These are phyloP conservation scores for Cruciata laevipes DNA, from an alignment of 257 asterid genomes.

Conservation along the genomic window DNA sequence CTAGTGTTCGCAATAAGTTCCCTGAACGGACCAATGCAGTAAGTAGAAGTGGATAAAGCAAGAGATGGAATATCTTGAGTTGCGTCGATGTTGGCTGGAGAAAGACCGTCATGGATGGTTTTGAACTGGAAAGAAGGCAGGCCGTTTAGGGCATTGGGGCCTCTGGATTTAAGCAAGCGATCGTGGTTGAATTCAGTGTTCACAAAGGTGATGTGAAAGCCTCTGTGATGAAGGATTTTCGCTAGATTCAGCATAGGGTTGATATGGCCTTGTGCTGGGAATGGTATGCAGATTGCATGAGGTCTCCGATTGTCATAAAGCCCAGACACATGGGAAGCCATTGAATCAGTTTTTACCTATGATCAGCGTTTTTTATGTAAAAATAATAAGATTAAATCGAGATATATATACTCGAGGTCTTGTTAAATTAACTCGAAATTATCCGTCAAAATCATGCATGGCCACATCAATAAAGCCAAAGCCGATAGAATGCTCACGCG, in stretches of 20 bases:
- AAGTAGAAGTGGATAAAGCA: too few species aligned
- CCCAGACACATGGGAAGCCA: too few species aligned
- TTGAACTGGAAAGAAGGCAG: constrained; percentile 31
- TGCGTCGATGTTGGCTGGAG: constrained; percentile 29
- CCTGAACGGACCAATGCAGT: constrained; percentile 33
- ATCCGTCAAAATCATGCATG: too few species aligned
- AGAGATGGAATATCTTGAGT: constrained; percentile 40
- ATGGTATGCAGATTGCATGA: constrained; percentile 48
- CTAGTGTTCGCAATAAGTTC: constrained; percentile 29
- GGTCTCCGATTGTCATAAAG: too few species aligned
- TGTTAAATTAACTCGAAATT: too few species aligned
- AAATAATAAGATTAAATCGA: too few species aligned
- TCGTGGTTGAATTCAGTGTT: constrained; percentile 32
- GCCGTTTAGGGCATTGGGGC: constrained; percentile 24
- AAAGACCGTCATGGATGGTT: constrained; percentile 55
- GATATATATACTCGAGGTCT: too few species aligned
- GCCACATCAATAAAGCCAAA: too few species aligned
- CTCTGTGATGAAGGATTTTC: constrained; percentile 34
- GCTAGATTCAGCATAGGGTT: constrained; percentile 34
- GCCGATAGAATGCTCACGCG: too few species aligned
- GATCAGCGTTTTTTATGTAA: too few species aligned
- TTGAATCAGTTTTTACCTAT: too few species aligned
- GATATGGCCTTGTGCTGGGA: constrained; percentile 53
- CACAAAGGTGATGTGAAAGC: constrained; percentile 47
- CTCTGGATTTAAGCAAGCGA: constrained; percentile 20